Evolutionary conservation across 805 yeast genomes (phyloP).

Genomic region (Zygosaccharomyces pseudorouxii): DNA sequence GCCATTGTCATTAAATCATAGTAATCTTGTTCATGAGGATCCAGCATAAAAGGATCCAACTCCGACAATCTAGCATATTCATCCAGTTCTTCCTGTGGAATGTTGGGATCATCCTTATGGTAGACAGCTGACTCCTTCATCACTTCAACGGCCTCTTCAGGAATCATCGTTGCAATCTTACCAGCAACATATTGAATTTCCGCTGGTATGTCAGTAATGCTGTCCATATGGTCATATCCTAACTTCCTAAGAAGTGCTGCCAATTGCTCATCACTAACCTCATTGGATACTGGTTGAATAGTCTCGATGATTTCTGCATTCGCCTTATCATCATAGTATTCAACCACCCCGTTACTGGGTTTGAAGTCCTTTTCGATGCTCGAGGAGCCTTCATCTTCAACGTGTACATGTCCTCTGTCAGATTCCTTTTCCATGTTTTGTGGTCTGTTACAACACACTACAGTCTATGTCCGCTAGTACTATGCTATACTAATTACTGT

Average conservation of each 20-base stretch:
- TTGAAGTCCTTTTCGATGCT: background rate
- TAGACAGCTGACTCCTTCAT: constrained; percentile 38
- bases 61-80: constrained; percentile 32
- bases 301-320: background rate
- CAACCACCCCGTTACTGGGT: background rate
- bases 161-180: constrained; percentile 35
- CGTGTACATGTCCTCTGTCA: background rate
- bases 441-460: no score
- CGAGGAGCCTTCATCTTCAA: background rate
- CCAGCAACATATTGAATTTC: constrained; percentile 39
- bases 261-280: constrained; percentile 1
- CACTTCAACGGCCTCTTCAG: constrained; percentile 40
- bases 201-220: constrained; percentile 16
- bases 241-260: constrained; percentile 3
- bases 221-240: constrained; percentile 15
- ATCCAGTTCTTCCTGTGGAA: constrained; percentile 31
- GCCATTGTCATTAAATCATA: constrained; percentile 34
- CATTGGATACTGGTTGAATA: no score
- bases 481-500: background rate
- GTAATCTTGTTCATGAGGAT: constrained; percentile 20
- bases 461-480: no score
- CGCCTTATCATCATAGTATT: background rate
- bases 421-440: no score
- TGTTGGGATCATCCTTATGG: constrained; percentile 46
- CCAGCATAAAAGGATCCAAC: constrained; percentile 19